Percentiles rank a stretch among this genome's conserved stretches.
phyloP scores from a whole-genome alignment of 2,329 filamentous ascomycete species.

The Botrytis fragariae region DNA sequence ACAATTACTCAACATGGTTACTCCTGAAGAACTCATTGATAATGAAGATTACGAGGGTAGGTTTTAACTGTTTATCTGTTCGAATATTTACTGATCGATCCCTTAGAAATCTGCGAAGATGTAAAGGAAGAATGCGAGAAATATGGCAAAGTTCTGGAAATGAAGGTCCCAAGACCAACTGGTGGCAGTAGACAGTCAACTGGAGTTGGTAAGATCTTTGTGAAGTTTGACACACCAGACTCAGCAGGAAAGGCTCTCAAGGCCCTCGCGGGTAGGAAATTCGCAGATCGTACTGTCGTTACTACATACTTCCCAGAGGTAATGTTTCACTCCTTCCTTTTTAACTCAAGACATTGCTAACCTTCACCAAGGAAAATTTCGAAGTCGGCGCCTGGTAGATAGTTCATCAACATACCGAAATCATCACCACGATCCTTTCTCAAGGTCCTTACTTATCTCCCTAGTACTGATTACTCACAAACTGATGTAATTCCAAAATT shows the following conservation, averaged over 20 bases:
- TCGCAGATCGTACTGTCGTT: slow-evolving; percentile 93
- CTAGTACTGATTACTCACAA: slow-evolving; percentile 12
- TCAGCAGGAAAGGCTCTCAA: slow-evolving; percentile 80
- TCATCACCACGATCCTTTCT: neutral
- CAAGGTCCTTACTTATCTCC: neutral
- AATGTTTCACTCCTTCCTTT: slow-evolving; percentile 29
- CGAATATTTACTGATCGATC: slow-evolving; percentile 39
- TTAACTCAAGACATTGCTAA: slow-evolving; percentile 37
- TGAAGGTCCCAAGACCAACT: slow-evolving; percentile 88
- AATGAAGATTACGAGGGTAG: slow-evolving; percentile 92
- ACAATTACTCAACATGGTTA: slow-evolving; percentile 98
- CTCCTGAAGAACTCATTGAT: slow-evolving; percentile 88
- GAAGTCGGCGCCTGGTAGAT: slow-evolving; percentile 51
- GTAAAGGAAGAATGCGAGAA: slow-evolving; percentile 91
- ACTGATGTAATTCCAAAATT: neutral
- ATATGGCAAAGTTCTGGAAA: slow-evolving; percentile 78
- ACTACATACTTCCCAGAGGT: slow-evolving; percentile 96
- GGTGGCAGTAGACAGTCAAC: slow-evolving; percentile 79
- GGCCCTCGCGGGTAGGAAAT: slow-evolving; percentile 91
- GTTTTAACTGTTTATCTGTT: slow-evolving; percentile 25
- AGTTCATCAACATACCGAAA: neutral
- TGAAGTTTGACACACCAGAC: slow-evolving; percentile 82
- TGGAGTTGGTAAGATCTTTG: slow-evolving; percentile 95
- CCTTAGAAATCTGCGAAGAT: slow-evolving; percentile 84
- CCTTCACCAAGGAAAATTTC: slow-evolving; percentile 72